phyloP scores from a whole-genome alignment of 768 basidiomycete genomes.

The Rhizopogon vesiculosus region DNA sequence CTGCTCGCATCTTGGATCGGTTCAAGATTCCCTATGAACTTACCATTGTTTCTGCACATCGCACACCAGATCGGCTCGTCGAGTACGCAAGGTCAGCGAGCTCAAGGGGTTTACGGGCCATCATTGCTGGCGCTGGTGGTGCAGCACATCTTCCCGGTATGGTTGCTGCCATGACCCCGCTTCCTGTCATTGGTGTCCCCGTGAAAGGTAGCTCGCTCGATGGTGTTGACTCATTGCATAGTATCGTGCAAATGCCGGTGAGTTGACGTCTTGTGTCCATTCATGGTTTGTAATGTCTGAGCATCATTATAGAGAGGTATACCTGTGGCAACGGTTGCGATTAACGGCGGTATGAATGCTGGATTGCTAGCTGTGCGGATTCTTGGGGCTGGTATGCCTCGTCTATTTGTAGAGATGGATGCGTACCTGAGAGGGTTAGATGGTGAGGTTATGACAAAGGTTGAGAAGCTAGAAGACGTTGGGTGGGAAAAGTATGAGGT shows the following conservation, averaged over 20 bases:
- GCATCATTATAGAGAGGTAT: slow-evolving; percentile 71
- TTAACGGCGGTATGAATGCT: slow-evolving; percentile 93
- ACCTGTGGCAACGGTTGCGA: slow-evolving; percentile 95
- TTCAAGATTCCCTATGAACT: slow-evolving; percentile 89
- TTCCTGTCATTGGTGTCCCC: slow-evolving; percentile 95
- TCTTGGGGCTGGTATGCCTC: slow-evolving; percentile 70
- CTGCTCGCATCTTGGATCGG: slow-evolving; percentile 76
- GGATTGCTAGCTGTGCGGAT: slow-evolving; percentile 89
- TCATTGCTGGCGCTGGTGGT: slow-evolving; percentile 97
- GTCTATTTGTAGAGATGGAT: slow-evolving; percentile 63
- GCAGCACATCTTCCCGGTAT: slow-evolving; percentile 98
- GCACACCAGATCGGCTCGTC: slow-evolving; percentile 84
- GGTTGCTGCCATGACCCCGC: slow-evolving; percentile 90
- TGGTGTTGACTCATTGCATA: slow-evolving; percentile 95
- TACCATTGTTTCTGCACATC: slow-evolving; percentile 94
- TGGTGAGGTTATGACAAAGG: slow-evolving; percentile 74
- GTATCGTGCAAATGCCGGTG: slow-evolving; percentile 99
- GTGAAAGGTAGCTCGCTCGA: slow-evolving; percentile 93
- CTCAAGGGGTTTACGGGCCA: slow-evolving; percentile 58
- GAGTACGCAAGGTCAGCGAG: slow-evolving; percentile 77
- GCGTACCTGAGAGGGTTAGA: slow-evolving; percentile 66
- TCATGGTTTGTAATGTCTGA: neutral
- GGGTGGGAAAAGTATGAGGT: slow-evolving; percentile 87
- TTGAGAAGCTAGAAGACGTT: slow-evolving; percentile 64
- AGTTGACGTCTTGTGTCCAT: slow-evolving; percentile 25